These are phyloP conservation scores for Linnemannia elongata DNA, from an alignment of 192 early-diverging fungal species.

Conservation along the genomic window DNA sequence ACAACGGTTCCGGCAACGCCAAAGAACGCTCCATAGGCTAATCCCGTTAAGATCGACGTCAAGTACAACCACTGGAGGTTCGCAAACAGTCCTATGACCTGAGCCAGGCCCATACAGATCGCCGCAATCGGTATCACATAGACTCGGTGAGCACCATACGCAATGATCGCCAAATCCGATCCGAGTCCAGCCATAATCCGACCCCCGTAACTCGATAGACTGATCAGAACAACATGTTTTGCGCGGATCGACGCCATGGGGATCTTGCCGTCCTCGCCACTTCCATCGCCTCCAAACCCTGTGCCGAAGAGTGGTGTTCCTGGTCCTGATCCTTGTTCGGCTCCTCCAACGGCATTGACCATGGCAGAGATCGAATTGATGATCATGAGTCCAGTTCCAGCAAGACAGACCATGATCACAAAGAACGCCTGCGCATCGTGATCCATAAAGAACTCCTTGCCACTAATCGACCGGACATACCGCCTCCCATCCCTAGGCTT, in stretches of 20 bases:
- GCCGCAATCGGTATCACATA: conserved; percentile 27
- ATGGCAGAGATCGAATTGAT: conserved; percentile 54
- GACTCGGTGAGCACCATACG: conserved; percentile 28
- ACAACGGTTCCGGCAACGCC: conserved; percentile 51
- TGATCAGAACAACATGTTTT: conserved; percentile 38
- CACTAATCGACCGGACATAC: conserved; percentile 19
- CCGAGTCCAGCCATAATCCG: conserved; percentile 28
- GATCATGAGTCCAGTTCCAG: conserved; percentile 51
- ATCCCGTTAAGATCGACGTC: conserved; percentile 35
- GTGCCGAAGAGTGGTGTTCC: no score
- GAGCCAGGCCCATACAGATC: conserved; percentile 33
- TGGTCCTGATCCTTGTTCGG: neutral
- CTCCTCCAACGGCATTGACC: conserved; percentile 32
- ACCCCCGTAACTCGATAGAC: conserved; percentile 39
- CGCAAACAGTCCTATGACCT: conserved; percentile 37
- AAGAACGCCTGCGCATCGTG: conserved; percentile 43
- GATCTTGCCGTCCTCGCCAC: neutral
- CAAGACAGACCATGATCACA: conserved; percentile 34
- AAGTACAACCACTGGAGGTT: conserved; percentile 29
- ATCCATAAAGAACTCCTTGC: conserved; percentile 41
- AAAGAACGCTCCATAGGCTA: conserved; percentile 53
- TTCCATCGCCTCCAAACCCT: neutral
- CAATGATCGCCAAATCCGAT: conserved; percentile 30
- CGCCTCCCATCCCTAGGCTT: neutral
- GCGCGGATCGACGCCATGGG: conserved; percentile 34